phyloP scores from a whole-genome alignment of 352 stramenopile genomes.

The Peronospora tabacina region DNA sequence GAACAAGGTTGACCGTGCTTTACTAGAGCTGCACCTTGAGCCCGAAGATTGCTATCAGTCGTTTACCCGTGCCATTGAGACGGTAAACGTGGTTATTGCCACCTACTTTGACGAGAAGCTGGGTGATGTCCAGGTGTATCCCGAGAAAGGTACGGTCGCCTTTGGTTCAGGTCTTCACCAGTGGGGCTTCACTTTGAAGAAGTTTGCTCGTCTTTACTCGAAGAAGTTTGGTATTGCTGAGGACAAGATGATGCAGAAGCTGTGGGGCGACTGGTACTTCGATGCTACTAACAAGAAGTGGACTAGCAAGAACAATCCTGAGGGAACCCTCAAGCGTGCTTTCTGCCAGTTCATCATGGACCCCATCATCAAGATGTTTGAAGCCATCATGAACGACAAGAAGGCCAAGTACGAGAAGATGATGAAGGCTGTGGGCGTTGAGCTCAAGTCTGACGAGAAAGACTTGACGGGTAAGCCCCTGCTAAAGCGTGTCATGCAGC shows the following conservation, averaged over 20 bases:
- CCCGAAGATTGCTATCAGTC: conserved; percentile 99
- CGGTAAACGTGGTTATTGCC: conserved; percentile 98
- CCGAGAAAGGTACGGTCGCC: conserved; percentile 96
- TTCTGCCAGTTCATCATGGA: conserved; percentile 99
- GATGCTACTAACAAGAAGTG: conserved; percentile 94
- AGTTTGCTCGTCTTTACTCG: conserved; percentile 97
- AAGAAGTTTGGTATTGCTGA: conserved; percentile 98
- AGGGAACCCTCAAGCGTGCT: conserved; percentile 92
- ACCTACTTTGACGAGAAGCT: conserved; percentile 98
- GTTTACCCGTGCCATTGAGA: conserved; percentile 97
- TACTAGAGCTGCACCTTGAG: conserved; percentile 97
- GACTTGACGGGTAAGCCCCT: conserved; percentile 95
- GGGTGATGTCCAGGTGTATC: conserved; percentile 97
- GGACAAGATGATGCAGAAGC: conserved; percentile 99
- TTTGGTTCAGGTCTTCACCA: conserved; percentile 99
- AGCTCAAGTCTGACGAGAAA: conserved; percentile 96
- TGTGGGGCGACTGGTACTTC: conserved; percentile 99
- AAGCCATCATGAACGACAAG: conserved; percentile 99
- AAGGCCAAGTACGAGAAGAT: conserved; percentile 98
- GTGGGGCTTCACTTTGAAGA: conserved; percentile 99
- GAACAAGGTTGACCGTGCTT: conserved; percentile 99
- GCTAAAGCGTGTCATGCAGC: conserved; percentile 98
- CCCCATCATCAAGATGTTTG: conserved; percentile 99
- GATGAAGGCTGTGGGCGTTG: conserved; percentile 93
- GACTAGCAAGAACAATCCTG: conserved; percentile 90